Percentiles rank a stretch among this genome's conserved stretches.
Conservation (phyloP, 2,329 filamentous ascomycete genomes). For the Colletotrichum paranaense region DNA sequence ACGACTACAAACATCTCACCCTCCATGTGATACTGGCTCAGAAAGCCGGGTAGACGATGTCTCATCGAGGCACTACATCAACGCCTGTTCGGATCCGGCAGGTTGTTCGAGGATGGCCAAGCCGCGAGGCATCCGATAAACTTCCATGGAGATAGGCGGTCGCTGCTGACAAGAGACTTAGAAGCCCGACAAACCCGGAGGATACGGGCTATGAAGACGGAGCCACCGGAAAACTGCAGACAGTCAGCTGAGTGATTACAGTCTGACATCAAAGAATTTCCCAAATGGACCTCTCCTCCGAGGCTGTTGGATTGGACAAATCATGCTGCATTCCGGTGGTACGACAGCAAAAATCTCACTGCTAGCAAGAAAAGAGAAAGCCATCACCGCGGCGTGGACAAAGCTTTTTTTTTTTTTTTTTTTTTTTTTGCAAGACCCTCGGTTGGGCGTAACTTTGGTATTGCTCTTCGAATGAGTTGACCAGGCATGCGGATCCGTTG, state of each 20-base stretch:
- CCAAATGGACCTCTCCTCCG: background rate
- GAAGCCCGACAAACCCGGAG: background rate
- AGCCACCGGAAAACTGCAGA: background rate
- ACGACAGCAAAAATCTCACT: background rate
- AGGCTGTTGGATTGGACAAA: background rate
- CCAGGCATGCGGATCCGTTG: background rate
- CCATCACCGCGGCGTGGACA: background rate
- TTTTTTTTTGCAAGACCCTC: background rate
- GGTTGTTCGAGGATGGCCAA: background rate
- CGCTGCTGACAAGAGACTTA: too few species aligned
- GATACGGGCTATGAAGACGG: background rate
- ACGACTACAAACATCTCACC: background rate
- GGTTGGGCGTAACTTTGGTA: background rate
- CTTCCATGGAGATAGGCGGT: too few species aligned
- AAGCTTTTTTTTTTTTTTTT: background rate
- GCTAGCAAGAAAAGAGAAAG: background rate
- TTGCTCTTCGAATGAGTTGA: background rate
- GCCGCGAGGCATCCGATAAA: background rate
- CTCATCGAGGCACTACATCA: background rate
- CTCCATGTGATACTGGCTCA: background rate
- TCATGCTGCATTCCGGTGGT: background rate
- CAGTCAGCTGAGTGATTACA: background rate
- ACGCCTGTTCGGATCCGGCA: background rate
- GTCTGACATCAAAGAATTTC: background rate
- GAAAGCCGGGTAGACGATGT: background rate